Evolutionary conservation across 805 yeast species (phyloP).

Genomic region (Wickerhamomyces chaumierensis): DNA sequence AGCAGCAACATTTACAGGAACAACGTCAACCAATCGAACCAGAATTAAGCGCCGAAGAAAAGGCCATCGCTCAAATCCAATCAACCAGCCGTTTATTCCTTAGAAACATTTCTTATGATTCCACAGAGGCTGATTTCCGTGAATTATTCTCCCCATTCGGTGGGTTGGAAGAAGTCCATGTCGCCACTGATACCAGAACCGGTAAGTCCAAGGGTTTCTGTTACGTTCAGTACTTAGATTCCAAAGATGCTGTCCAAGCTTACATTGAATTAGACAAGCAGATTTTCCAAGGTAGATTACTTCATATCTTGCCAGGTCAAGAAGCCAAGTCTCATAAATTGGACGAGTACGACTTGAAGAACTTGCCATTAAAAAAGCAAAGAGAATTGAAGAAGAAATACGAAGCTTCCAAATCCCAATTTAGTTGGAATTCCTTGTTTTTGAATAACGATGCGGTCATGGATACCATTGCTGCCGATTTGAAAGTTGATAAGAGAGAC

Average conservation of each 20-base stretch:
- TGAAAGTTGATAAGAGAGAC: constrained; percentile 77
- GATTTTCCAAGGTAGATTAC: constrained; percentile 85
- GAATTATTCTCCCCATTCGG: constrained; percentile 62
- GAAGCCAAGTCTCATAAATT: constrained; percentile 70
- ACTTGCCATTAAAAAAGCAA: constrained; percentile 88
- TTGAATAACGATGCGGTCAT: constrained; percentile 88
- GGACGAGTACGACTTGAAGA: constrained; percentile 85
- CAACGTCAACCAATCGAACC: constrained; percentile 8
- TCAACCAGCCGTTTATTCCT: constrained; percentile 76
- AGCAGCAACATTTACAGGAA: not conserved
- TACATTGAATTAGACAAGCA: constrained; percentile 68
- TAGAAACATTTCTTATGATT: constrained; percentile 72
- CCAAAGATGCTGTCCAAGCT: constrained; percentile 69
- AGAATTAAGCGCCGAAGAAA: constrained; percentile 27
- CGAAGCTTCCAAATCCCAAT: constrained; percentile 76
- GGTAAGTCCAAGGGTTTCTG: constrained; percentile 91
- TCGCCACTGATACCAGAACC: constrained; percentile 84
- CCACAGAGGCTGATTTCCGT: constrained; percentile 70
- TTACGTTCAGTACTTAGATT: constrained; percentile 59
- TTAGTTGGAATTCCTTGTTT: constrained; percentile 90
- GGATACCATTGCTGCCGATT: constrained; percentile 73
- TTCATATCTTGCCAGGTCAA: constrained; percentile 83
- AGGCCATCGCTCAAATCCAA: constrained; percentile 37
- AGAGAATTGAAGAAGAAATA: constrained; percentile 72
- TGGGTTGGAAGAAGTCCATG: constrained; percentile 73